Base-by-base conservation (phyloP, 257 asterid genomes). In the Plectranthus barbatus region DNA sequence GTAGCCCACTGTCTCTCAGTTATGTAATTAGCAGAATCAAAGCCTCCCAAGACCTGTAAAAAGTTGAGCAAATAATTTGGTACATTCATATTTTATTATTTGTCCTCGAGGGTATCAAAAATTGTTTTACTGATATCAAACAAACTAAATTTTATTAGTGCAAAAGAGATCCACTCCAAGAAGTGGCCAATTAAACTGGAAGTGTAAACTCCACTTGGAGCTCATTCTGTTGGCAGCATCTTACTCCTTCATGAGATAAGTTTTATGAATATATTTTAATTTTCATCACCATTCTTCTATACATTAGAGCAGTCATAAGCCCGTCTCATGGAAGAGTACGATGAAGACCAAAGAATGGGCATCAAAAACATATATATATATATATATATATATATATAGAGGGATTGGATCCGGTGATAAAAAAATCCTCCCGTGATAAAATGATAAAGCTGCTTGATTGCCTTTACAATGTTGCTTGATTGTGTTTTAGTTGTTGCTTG, bases 1-100 rank as follows among this genome's bases (percentile, higher is more conserved):
- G 87, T 76, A 78, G 97, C 96, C 99, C 97, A 83, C 71, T 77
- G 87, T 77, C 99, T 81, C 68, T 89, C 95, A 66, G 96, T 85
- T 44, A 76, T 71, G 76, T 86, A 92, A 57, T 86, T 82, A 20
- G 77, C 76, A 67, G 95, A 77, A 80, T 92, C 88, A 71, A 92
- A 92, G 62, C 95, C 94, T 62, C 95, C 96, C 80, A 86, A 69
- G 23, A 92, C 93, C 99, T 92, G 81, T 68, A 75, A 56, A 34
- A 56, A 34, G 62, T 50, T 52, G 56, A 71, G 62, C 40, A 52
- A 69, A 56, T 48, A 56, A 47, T 10, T 52, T 5, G 14, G 9
- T 57, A 53, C 18, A 36, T 10, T 68, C 36, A 41, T 34, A 34
- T 44, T 53, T 41, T 48, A 11, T 15, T 3, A 11, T 29, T 20